Evolutionary conservation across 2,329 filamentous ascomycete species (phyloP), one percentile per base, ranked within the genome.

Genomic region (Dactylonectria macrodidyma): DNA sequence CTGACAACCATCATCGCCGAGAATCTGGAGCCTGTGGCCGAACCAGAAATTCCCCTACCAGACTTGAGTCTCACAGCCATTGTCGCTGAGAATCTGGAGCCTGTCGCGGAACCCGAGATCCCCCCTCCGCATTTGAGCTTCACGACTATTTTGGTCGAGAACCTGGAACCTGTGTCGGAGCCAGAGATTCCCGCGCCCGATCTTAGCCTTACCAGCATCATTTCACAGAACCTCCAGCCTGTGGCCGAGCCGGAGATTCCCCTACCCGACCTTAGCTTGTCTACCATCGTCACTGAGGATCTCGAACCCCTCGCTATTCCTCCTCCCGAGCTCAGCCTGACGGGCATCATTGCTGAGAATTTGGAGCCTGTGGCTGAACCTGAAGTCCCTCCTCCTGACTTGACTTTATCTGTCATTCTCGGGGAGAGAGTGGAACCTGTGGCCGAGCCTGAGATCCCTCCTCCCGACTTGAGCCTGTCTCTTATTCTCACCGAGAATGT

Each of bases 61-160:
- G 71, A 76, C 1, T 75, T 85, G 41, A 80, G 75, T 51, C 71
- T 86, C 19, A 84, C 85, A 0, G 70, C 66, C 2, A 80, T 86
- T 36, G 78, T 81, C 46, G 71, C 76, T 2, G 79, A 85, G 67
- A 73, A 79, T 44, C 55, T 72, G 16, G 76, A 76, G 56, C 78
- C 77, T n/a, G 66, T 68, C 47, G 71, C 73, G 3, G 77, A 77
- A 64, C 78, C 77, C 16, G 75, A 76, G 52, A 58, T 71, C 24
- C 68, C 72, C 61, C 68, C 71, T 48, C 76, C 79, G 6, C 59
- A 69, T 5, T 63, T 81, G 55, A 75, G 61, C 50, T 67, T 80
- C 41, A 73, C 78, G 1, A 63, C 63, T 8, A 75, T 80, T 41
- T 30, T 76, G 19, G 70, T 71, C 4, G 70, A 80, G 59, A 54